phyloP scores from a whole-genome alignment of 176 grass and related monocot species.

The Pontederia paniculata region DNA sequence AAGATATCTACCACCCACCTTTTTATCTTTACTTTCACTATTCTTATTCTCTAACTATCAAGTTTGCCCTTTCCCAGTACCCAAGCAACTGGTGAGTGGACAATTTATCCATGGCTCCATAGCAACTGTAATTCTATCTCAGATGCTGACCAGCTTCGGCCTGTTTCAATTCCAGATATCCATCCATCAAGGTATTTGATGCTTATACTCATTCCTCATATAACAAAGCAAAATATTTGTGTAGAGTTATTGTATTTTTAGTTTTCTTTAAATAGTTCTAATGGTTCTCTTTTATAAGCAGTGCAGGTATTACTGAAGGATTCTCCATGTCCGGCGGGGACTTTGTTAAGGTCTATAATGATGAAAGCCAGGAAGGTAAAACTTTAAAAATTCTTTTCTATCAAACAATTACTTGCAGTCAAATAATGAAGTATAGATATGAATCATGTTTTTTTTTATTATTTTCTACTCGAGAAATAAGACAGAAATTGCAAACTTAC shows the following conservation, averaged over 20 bases:
- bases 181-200: conserved; percentile 71
- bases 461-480: no score
- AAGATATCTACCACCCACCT: background rate
- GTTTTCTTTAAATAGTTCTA: conserved; percentile 4
- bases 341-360: conserved; percentile 96
- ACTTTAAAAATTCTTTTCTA: conserved; percentile 11
- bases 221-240: no score
- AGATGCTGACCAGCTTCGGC: conserved; percentile 75
- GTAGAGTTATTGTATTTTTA: no score
- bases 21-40: conserved; percentile 9
- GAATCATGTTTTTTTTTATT: no score
- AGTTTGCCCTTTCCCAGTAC: conserved; percentile 36
- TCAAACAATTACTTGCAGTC: background rate
- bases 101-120: conserved; percentile 99
- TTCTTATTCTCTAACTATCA: conserved; percentile 3
- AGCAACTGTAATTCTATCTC: conserved; percentile 95
- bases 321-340: conserved; percentile 99
- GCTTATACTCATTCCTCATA: background rate
- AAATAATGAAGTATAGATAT: no score
- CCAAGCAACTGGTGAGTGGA: conserved; percentile 66
- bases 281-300: conserved; percentile 20
- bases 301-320: conserved; percentile 84
- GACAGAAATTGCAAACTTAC: no score
- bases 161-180: conserved; percentile 94
- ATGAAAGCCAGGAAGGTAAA: conserved; percentile 83